Conservation (phyloP, 176 grass and related monocot species). For the Rhynchospora pubera region DNA sequence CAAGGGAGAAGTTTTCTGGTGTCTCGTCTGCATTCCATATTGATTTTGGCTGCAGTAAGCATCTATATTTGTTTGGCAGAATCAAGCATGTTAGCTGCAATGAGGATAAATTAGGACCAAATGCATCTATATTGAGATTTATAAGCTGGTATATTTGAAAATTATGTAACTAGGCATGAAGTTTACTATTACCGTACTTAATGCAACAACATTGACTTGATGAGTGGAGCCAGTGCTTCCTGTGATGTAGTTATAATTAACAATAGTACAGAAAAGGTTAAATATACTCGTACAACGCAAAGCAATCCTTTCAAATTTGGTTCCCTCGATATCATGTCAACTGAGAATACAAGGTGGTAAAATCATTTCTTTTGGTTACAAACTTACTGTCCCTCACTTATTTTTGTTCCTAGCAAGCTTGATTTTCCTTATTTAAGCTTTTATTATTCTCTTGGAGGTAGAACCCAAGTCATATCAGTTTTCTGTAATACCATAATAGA, state of each 20-base stretch:
- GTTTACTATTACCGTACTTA: conserved; percentile 40
- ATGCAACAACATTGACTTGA: conserved; percentile 74
- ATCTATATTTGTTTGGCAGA: conserved; percentile 58
- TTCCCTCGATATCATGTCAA: not conserved
- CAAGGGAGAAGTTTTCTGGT: conserved; percentile 65
- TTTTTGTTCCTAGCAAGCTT: not conserved
- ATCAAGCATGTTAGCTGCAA: conserved; percentile 70
- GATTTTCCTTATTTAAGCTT: not conserved
- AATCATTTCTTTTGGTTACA: not conserved
- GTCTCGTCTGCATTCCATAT: conserved; percentile 87
- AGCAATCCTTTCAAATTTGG: not conserved
- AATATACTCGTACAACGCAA: not conserved
- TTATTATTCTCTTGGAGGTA: not conserved
- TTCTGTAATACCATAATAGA: not conserved
- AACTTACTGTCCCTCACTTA: not conserved
- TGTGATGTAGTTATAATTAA: conserved; percentile 32
- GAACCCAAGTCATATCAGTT: not conserved
- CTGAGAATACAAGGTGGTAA: not conserved
- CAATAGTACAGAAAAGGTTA: not conserved
- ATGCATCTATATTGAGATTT: conserved; percentile 6
- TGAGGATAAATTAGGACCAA: not conserved
- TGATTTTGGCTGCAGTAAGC: conserved; percentile 80
- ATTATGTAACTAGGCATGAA: not conserved
- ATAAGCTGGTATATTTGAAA: not conserved
- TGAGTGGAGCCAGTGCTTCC: conserved; percentile 59